phyloP scores from a whole-genome alignment of 495 filamentous ascomycete genomes.

The Chaetomium cochliodes region DNA sequence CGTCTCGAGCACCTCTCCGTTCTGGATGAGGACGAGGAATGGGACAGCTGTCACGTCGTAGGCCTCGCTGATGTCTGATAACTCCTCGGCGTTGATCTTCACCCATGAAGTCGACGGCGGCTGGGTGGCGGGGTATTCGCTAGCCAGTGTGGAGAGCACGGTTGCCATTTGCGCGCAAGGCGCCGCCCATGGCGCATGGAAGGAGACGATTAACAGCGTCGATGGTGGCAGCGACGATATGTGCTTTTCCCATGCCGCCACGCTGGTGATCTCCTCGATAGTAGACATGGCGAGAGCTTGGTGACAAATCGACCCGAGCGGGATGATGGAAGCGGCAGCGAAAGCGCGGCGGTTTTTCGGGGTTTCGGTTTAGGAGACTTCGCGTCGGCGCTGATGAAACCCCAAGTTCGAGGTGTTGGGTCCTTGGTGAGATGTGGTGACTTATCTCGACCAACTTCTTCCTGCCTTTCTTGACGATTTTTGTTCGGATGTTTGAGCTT shows the following conservation, averaged over 20 bases:
- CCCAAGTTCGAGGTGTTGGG: neutral
- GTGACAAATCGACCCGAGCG: neutral
- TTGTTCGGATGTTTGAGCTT: neutral
- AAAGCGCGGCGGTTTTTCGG: neutral
- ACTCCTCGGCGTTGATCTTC: conserved; percentile 82
- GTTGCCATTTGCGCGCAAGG: conserved; percentile 90
- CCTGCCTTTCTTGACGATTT: neutral
- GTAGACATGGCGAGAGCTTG: conserved; percentile 56
- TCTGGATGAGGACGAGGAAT: conserved; percentile 76
- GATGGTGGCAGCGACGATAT: conserved; percentile 61
- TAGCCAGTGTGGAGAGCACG: conserved; percentile 80
- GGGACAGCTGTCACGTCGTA: conserved; percentile 95
- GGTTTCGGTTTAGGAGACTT: neutral
- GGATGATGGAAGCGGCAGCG: neutral
- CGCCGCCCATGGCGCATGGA: conserved; percentile 95
- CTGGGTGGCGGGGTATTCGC: conserved; percentile 66
- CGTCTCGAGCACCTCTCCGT: conserved; percentile 68
- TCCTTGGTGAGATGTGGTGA: neutral
- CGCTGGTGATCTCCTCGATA: conserved; percentile 68
- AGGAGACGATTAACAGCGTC: conserved; percentile 78
- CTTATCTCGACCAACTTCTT: neutral
- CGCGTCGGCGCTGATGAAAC: neutral
- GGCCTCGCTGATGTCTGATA: conserved; percentile 79
- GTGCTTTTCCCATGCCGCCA: conserved; percentile 65
- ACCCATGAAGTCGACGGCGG: conserved; percentile 75